Percentiles rank a stretch among this genome's conserved stretches.
Conservation (phyloP, 2,329 filamentous ascomycete species). For the Scytalidium lignicola region DNA sequence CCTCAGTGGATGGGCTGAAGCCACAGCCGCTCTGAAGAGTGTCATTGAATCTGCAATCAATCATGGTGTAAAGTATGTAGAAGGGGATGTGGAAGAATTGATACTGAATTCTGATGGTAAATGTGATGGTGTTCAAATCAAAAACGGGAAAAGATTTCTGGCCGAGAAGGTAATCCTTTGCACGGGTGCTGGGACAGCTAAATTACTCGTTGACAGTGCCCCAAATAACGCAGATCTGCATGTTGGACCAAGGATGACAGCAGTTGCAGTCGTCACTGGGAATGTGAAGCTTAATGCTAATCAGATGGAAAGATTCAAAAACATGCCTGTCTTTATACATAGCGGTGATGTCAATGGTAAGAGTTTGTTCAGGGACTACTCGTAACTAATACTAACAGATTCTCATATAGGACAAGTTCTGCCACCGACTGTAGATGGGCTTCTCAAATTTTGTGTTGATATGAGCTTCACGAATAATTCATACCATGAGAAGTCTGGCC, state of each 20-base stretch:
- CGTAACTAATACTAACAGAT: not conserved
- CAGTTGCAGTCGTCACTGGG: slow-evolving; percentile 49
- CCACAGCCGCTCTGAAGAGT: slow-evolving; percentile 37
- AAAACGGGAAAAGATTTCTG: slow-evolving; percentile 38
- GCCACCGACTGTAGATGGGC: slow-evolving; percentile 41
- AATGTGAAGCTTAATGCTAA: slow-evolving; percentile 39
- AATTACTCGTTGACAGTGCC: slow-evolving; percentile 46
- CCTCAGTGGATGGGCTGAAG: slow-evolving; percentile 49
- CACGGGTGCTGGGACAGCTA: slow-evolving; percentile 52
- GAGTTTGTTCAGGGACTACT: no score
- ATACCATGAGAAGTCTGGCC: slow-evolving; percentile 39
- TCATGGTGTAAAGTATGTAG: slow-evolving; percentile 39
- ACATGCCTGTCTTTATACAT: slow-evolving; percentile 50
- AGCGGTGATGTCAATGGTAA: slow-evolving; percentile 36
- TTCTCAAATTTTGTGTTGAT: slow-evolving; percentile 58
- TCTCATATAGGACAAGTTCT: slow-evolving; percentile 24
- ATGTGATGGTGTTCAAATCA: slow-evolving; percentile 45
- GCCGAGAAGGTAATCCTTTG: slow-evolving; percentile 51
- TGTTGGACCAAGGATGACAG: slow-evolving; percentile 46
- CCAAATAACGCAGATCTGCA: slow-evolving; percentile 45
- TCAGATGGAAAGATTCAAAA: slow-evolving; percentile 42
- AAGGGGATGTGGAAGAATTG: slow-evolving; percentile 38
- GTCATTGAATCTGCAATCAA: slow-evolving; percentile 38
- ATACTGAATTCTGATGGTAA: slow-evolving; percentile 40
- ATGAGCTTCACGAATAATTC: slow-evolving; percentile 52